Conservation (phyloP, 2,329 filamentous ascomycete species). For the Stachybotrys chartarum region DNA sequence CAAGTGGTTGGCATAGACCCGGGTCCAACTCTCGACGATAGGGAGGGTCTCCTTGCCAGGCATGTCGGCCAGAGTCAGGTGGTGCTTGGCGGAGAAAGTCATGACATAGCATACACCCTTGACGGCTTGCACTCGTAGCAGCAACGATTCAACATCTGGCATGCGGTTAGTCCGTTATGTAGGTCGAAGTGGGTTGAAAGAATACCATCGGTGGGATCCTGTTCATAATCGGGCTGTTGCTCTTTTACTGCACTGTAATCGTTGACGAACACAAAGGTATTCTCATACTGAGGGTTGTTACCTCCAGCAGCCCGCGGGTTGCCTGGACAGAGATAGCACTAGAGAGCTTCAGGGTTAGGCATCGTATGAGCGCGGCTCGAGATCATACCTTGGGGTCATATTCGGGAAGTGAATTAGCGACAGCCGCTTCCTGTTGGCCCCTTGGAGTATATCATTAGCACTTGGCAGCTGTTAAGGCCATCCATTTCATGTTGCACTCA, state of each 20-base stretch:
- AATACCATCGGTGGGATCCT: slow-evolving; percentile 28
- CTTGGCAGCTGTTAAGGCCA: not conserved
- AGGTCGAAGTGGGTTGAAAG: not conserved
- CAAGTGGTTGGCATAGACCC: slow-evolving; percentile 78
- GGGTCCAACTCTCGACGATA: slow-evolving; percentile 84
- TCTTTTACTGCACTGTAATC: slow-evolving; percentile 98
- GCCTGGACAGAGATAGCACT: slow-evolving; percentile 92
- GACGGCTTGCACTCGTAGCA: slow-evolving; percentile 78
- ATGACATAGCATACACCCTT: slow-evolving; percentile 96
- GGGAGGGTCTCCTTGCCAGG: slow-evolving; percentile 67
- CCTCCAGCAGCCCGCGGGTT: slow-evolving; percentile 87
- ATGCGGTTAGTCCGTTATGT: not conserved
- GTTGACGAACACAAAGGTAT: slow-evolving; percentile 92
- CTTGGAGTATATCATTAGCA: slow-evolving; percentile 29
- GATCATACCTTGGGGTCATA: slow-evolving; percentile 65
- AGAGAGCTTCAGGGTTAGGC: slow-evolving; percentile 6
- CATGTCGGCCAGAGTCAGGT: slow-evolving; percentile 90
- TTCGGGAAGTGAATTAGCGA: slow-evolving; percentile 61
- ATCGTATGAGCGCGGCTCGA: not conserved
- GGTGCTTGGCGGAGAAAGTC: slow-evolving; percentile 86
- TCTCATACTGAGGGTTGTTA: slow-evolving; percentile 75
- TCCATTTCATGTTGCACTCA: slow-evolving; percentile 39
- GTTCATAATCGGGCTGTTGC: slow-evolving; percentile 71
- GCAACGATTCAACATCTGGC: slow-evolving; percentile 63
- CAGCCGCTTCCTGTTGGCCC: slow-evolving; percentile 69